Evolutionary conservation across 257 asterid species (phyloP).

Genomic region (Osmanthus fragrans): DNA sequence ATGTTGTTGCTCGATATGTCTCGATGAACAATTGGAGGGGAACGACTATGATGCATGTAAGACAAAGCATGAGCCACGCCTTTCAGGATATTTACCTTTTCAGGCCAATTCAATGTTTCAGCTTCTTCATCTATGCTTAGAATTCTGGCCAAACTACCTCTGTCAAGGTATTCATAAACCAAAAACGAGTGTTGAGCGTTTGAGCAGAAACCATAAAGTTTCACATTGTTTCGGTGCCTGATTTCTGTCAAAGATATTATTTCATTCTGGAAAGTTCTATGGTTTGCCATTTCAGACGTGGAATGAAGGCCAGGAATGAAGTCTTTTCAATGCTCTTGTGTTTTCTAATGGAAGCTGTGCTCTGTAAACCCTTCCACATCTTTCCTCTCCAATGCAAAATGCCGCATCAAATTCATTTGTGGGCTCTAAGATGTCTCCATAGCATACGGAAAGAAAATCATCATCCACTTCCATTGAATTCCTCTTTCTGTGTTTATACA

Average conservation of each 20-base stretch:
- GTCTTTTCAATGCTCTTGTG: constrained; percentile 6
- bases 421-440: constrained; percentile 16
- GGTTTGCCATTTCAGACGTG: background rate
- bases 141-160: background rate
- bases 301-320: constrained; percentile 6
- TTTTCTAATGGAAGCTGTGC: background rate
- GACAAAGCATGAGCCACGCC: background rate
- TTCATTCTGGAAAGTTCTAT: background rate
- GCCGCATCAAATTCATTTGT: constrained; percentile 10
- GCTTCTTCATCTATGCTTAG: background rate
- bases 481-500: background rate
- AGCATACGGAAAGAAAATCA: background rate
- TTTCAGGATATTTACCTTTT: background rate
- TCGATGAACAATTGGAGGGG: constrained; percentile 18
- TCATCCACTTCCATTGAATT: background rate
- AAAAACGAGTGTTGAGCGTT: background rate
- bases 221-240: constrained; percentile 1
- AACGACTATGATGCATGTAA: constrained; percentile 21
- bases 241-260: background rate
- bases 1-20: constrained; percentile 21
- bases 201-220: background rate
- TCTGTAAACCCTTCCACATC: background rate
- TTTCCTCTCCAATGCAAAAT: constrained; percentile 1
- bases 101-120: background rate
- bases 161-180: background rate